Evolutionary conservation across 805 yeast species (phyloP).

Genomic region (Wickerhamiella domercqiae): DNA sequence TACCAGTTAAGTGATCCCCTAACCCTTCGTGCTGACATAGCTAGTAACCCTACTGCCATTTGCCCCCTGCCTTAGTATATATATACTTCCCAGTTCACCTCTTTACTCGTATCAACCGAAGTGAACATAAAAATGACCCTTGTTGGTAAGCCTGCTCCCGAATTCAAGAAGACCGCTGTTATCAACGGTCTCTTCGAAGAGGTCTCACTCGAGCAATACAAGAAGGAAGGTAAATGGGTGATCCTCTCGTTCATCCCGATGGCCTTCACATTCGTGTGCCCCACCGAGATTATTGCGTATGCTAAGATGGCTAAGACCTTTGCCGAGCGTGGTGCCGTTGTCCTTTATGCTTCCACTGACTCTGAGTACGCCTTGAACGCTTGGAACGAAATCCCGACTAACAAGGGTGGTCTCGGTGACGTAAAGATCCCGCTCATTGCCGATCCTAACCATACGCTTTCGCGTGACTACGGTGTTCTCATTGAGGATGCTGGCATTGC

Average conservation of each 20-base stretch:
- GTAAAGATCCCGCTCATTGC: constrained; percentile 89
- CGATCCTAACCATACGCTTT: constrained; percentile 89
- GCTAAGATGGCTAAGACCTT: constrained; percentile 89
- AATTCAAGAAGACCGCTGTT: constrained; percentile 93
- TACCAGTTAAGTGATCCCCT: too few relatives aligned
- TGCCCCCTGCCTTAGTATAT: too few relatives aligned
- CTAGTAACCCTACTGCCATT: too few relatives aligned
- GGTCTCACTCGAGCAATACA: constrained; percentile 82
- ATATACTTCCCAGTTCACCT: too few relatives aligned
- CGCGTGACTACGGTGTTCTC: constrained; percentile 95
- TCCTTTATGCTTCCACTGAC: constrained; percentile 94
- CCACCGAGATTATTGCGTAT: constrained; percentile 98
- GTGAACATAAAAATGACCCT: constrained; percentile 16
- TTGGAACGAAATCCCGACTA: constrained; percentile 93
- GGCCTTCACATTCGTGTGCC: constrained; percentile 99
- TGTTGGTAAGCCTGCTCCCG: constrained; percentile 93
- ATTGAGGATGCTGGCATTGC: constrained; percentile 94
- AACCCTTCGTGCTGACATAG: too few relatives aligned
- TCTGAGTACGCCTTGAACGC: constrained; percentile 95
- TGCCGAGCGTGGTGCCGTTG: constrained; percentile 70
- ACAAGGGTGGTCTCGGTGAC: constrained; percentile 97
- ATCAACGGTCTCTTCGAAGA: constrained; percentile 94
- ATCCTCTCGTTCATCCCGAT: constrained; percentile 91
- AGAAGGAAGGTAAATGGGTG: constrained; percentile 79
- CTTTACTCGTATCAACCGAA: neutral